These are phyloP conservation scores for Panicum virgatum DNA, from an alignment of 202 grass and related monocot species.

Conservation along the genomic window DNA sequence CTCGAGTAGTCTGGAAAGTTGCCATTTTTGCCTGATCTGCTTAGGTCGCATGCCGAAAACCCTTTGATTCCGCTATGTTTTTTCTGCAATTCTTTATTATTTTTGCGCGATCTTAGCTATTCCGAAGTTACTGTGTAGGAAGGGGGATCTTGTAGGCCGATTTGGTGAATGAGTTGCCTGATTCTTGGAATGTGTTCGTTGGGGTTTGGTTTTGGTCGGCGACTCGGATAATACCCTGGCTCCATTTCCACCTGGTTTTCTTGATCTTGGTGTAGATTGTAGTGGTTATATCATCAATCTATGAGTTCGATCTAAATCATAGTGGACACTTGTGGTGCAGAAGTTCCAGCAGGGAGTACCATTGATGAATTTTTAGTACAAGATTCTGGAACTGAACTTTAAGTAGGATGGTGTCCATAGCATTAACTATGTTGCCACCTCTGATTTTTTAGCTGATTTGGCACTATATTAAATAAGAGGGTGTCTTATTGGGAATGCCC, in stretches of 20 bases:
- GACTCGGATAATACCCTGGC: background rate
- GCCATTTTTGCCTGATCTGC: constrained; percentile 24
- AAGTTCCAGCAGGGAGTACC: background rate
- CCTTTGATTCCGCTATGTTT: background rate
- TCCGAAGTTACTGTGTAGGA: background rate
- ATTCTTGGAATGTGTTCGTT: background rate
- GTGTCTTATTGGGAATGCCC: background rate
- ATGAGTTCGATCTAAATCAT: constrained; percentile 22
- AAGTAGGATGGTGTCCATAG: background rate
- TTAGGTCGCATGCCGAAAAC: background rate
- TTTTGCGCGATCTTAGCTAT: constrained; percentile 25
- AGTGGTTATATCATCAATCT: constrained; percentile 6
- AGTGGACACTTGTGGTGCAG: background rate
- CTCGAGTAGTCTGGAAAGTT: constrained; percentile 9
- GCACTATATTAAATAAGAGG: background rate
- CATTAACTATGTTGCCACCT: background rate
- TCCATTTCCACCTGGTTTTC: background rate
- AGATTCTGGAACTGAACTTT: background rate
- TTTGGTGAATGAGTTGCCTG: constrained; percentile 2
- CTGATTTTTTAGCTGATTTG: background rate
- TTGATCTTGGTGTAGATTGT: constrained; percentile 16
- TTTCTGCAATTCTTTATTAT: constrained; percentile 10
- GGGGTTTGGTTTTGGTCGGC: constrained; percentile 15
- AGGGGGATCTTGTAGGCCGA: background rate
- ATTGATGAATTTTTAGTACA: background rate